A percentile compares a stretch with the other conserved stretches of the same genome.
Evolutionary conservation across 148 eudicot genomes (phyloP).

Genomic region (Chenopodium quinoa): DNA sequence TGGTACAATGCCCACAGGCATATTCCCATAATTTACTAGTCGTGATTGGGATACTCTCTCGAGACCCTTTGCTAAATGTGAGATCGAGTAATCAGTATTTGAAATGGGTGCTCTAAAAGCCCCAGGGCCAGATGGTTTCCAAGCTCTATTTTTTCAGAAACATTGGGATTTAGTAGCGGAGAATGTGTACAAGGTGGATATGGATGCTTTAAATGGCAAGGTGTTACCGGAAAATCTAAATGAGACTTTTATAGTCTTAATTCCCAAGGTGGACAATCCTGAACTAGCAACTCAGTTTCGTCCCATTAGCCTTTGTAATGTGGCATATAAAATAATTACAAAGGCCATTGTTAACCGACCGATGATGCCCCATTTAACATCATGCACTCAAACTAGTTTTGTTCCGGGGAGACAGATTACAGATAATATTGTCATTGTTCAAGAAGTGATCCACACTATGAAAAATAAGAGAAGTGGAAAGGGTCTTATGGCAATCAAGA

Average conservation of each 20-base stretch:
- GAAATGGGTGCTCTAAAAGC: not conserved
- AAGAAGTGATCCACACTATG: no score
- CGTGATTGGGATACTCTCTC: not conserved
- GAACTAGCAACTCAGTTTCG: not conserved
- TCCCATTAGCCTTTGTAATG: not conserved
- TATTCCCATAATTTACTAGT: not conserved
- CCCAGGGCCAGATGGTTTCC: not conserved
- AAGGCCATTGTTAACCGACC: not conserved
- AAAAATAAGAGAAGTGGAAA: no score
- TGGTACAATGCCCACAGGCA: no score
- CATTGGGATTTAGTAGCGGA: not conserved
- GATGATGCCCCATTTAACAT: not conserved
- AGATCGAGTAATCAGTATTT: rapidly evolving
- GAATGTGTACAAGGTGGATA: not conserved
- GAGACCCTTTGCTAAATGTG: not conserved
- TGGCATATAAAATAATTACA: not conserved
- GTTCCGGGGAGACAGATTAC: no score
- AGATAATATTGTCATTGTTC: no score
- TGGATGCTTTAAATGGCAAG: not conserved
- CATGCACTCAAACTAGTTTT: not conserved
- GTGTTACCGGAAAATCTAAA: not conserved
- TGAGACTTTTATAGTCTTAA: not conserved
- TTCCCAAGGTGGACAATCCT: not conserved
- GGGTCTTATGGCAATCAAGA: no score
- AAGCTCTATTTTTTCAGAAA: not conserved